Evolutionary conservation across 441 rosid species (phyloP).

Genomic region (Lepidium campestre): DNA sequence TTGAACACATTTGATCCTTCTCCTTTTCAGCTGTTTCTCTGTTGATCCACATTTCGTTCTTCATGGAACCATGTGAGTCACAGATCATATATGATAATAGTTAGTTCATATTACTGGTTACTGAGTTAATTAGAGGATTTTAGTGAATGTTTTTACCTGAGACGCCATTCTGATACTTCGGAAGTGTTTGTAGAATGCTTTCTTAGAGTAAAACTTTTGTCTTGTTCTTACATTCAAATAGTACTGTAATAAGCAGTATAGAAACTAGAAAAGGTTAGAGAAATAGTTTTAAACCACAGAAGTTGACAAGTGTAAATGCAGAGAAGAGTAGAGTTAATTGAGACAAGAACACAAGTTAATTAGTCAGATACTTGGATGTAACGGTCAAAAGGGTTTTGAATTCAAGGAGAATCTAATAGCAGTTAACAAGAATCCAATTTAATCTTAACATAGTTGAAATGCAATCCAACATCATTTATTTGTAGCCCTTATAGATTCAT

Average conservation of each 20-base stretch:
- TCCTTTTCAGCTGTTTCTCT: constrained; percentile 2
- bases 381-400: background rate
- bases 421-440: background rate
- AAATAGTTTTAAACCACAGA: background rate
- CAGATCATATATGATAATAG: background rate
- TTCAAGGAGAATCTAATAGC: background rate
- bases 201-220: background rate
- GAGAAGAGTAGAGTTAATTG: background rate
- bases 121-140: background rate
- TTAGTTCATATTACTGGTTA: background rate
- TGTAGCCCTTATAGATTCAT: background rate
- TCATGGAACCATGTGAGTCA: background rate
- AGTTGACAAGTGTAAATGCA: background rate
- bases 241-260: background rate
- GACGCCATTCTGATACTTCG: background rate
- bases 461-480: background rate
- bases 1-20: background rate
- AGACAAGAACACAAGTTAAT: background rate
- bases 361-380: background rate
- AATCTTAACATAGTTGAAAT: too few relatives aligned
- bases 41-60: background rate
- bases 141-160: background rate
- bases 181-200: background rate
- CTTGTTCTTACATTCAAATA: constrained; percentile 3
- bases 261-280: background rate